Base-by-base conservation (phyloP, 148 eudicot genomes). In the Cornus controversa region DNA sequence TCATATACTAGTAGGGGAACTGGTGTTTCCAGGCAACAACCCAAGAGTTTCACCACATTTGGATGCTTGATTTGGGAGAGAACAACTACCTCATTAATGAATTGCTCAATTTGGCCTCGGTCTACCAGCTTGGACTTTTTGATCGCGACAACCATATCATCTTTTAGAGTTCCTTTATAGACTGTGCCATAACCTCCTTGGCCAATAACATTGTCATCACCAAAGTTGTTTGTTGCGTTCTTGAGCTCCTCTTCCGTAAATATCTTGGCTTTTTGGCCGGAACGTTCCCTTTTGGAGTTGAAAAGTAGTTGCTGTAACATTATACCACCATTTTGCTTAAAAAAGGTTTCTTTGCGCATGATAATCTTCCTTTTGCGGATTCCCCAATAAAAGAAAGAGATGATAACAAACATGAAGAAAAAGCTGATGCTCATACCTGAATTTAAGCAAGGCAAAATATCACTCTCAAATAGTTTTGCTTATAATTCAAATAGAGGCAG, bases 1-100 rank as follows among this genome's bases (percentile, higher is more conserved):
- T 80, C 83, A 50, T 77, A 77, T 0, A 80, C 80, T 42, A 84
- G 78, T 8, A 84, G 65, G 18, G 86, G 86, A 31, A 80, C 83
- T 14, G 64, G 64, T 8, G 78, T 80, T 54, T 84, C 86, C 13
- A 84, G 28, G 53, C 75, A 79, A 57, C 74, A 67, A 31, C 81
- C 82, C 47, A 80, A 45, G 0, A 80, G 74, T 27, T 80, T 80
- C 24, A 80, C 78, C 0, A 80, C 78, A 42, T 75, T 80, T 13
- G 74, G 62, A 36, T 75, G 84, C 26, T 67, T 81, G 40, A 81
- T 67, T 57, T 72, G 80, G 23, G 80, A 71, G 24, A 81, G 65
- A 27, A 81, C 26, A 7, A 81, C 37, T 6, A 81, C 77, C n/a
- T 81, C 84, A 28, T 81, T 81, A 5, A 81, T 67, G 60, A 81